Conservation (phyloP, 2,329 filamentous ascomycete genomes). For the Sporothrix inflata region DNA sequence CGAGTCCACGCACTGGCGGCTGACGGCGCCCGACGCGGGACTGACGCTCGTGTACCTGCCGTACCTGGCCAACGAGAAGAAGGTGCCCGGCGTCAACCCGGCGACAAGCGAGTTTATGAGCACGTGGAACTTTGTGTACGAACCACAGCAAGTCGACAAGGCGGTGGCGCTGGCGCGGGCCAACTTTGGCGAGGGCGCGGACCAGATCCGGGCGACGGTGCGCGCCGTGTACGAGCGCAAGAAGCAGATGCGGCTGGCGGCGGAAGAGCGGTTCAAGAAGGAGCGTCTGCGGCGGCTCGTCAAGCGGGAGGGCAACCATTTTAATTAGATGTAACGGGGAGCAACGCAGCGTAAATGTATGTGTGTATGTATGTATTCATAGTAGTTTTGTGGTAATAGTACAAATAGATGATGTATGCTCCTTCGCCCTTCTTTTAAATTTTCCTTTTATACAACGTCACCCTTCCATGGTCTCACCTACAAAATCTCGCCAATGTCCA, state of each 20-base stretch:
- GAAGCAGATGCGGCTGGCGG: slow-evolving; percentile 67
- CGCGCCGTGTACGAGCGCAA: slow-evolving; percentile 92
- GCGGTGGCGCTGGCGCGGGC: slow-evolving; percentile 80
- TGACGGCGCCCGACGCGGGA: slow-evolving; percentile 78
- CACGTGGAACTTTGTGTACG: slow-evolving; percentile 99
- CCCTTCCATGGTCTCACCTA: slow-evolving; percentile 36
- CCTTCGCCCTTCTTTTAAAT: slow-evolving; percentile 7
- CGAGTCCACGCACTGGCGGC: slow-evolving; percentile 67
- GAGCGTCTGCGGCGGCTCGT: slow-evolving; percentile 53
- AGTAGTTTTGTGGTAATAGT: slow-evolving; percentile 24
- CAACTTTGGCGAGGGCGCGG: slow-evolving; percentile 83
- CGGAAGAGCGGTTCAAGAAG: slow-evolving; percentile 38
- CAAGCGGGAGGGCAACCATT: slow-evolving; percentile 66
- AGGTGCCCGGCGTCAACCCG: slow-evolving; percentile 81
- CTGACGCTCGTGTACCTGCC: slow-evolving; percentile 91
- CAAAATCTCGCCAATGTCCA: slow-evolving; percentile 74
- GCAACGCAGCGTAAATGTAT: not conserved
- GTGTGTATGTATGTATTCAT: slow-evolving; percentile 21
- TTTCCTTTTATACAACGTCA: slow-evolving; percentile 21
- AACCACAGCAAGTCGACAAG: slow-evolving; percentile 82
- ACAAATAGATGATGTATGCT: slow-evolving; percentile 23
- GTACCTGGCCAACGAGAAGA: slow-evolving; percentile 74
- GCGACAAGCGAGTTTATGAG: slow-evolving; percentile 82
- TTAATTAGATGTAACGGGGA: slow-evolving; percentile 48
- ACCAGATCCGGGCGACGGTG: slow-evolving; percentile 76